Base-by-base conservation (phyloP, 163 green algal genomes). In the Volvox carteri region DNA sequence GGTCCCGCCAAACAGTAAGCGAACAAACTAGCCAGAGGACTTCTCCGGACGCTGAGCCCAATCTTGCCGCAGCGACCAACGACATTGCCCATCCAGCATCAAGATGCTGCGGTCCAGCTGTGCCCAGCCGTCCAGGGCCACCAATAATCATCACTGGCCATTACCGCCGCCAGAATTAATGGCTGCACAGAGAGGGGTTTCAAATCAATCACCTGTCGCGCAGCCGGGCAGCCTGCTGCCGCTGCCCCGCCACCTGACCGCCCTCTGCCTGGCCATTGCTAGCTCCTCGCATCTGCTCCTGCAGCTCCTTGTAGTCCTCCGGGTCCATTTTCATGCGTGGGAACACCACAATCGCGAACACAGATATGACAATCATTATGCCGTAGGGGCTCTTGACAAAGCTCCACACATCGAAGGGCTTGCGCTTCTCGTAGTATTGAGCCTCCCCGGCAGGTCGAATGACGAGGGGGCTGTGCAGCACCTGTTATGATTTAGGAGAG, bases 361-460 rank as follows among this genome's bases (percentile, higher is more conserved):
- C 21, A 39, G 92, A 93, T 50, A 95, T 90, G 18, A 89, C 56
- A 9, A 96, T 94, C 91, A 95, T 96, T 28, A 96, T 28, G 50
- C 93, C 93, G n/a, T 95, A 95, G 4, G 92, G 93, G 60, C 86
- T 94, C 91, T 95, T 96, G 52, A 96, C 75, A 35, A 96, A 85
- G 11, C 67, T 85, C 93, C 91, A 94, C 37, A 94, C 44, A 83
- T 94, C 93, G 28, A 96, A 78, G 1, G 93, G 92, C 86, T 94
- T 93, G 50, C 93, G 93, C 72, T 92, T 90, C 89, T 94, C 90
- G 62, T 87, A 94, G 87, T 95, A 94, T 30, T 87, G 78, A 1
- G 90, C 84, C 62, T 92, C 75, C 18, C 28, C 58, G 14, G 75
- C 72, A 28, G 92, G 92, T 19, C 86, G 30, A 44, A 95, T 67